Percentiles rank a stretch among this genome's conserved stretches.
phyloP scores from a whole-genome alignment of 176 grass and related monocot species.

The Cocos nucifera region DNA sequence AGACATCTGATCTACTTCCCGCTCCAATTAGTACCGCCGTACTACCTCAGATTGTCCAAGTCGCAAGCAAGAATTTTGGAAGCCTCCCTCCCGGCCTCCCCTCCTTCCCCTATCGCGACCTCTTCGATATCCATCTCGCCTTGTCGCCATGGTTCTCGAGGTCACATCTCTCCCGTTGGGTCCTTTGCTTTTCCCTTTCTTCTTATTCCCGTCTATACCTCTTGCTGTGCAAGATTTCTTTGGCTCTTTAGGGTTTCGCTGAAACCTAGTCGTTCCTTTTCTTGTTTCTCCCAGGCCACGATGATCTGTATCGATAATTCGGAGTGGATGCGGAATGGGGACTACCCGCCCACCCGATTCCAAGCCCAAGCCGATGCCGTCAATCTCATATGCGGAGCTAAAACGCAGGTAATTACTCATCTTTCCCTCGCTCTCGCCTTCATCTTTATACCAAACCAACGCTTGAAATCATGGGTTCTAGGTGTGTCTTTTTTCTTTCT shows the following conservation, averaged over 20 bases:
- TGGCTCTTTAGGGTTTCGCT: neutral
- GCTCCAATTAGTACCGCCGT: no score
- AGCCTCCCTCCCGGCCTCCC: no score
- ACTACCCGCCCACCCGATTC: slow-evolving; percentile 74
- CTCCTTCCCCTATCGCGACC: no score
- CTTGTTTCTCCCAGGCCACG: slow-evolving; percentile 55
- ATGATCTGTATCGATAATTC: slow-evolving; percentile 99
- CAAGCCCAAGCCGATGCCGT: slow-evolving; percentile 92
- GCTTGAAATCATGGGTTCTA: no score
- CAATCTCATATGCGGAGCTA: slow-evolving; percentile 94
- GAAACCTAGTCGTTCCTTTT: neutral
- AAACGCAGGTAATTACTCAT: slow-evolving; percentile 57
- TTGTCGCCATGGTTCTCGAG: slow-evolving; percentile 85
- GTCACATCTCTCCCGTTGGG: slow-evolving; percentile 12
- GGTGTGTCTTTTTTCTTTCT: no score
- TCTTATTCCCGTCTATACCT: neutral
- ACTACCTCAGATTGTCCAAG: no score
- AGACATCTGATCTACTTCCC: no score
- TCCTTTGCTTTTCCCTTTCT: neutral
- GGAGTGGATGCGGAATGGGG: slow-evolving; percentile 99
- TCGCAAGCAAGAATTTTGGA: no score
- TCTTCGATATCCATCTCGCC: neutral
- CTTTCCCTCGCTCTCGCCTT: neutral
- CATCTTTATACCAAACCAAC: neutral
- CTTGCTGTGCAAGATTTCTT: neutral